Evolutionary conservation across 2,329 filamentous ascomycete genomes (phyloP).

Genomic region (Cercospora janseana): DNA sequence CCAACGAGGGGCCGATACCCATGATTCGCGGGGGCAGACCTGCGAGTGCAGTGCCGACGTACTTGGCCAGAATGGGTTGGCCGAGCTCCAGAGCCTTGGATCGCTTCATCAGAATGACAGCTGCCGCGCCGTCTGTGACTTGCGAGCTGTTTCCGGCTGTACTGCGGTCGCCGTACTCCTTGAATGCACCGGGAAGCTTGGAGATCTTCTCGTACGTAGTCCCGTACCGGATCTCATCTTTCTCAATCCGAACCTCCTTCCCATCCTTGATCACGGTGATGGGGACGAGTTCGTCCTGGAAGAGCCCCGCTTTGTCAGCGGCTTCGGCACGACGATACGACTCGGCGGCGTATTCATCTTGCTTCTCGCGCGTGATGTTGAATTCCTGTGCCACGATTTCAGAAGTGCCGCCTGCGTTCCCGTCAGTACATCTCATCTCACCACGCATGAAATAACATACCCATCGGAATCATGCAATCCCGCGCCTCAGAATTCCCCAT

Average conservation of each 20-base stretch:
- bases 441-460: too few relatives aligned
- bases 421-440: neutral
- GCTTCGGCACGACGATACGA: slow-evolving; percentile 69
- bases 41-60: slow-evolving; percentile 62
- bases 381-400: slow-evolving; percentile 83
- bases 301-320: slow-evolving; percentile 67
- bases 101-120: slow-evolving; percentile 78
- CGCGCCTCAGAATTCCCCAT: slow-evolving; percentile 67
- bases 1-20: slow-evolving; percentile 82
- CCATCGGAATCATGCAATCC: slow-evolving; percentile 94
- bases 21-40: slow-evolving; percentile 77
- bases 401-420: slow-evolving; percentile 53
- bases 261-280: slow-evolving; percentile 57
- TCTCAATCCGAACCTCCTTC: slow-evolving; percentile 60
- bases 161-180: slow-evolving; percentile 65
- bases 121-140: slow-evolving; percentile 83
- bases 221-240: slow-evolving; percentile 65
- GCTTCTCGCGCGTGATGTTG: slow-evolving; percentile 67
- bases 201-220: slow-evolving; percentile 65
- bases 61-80: slow-evolving; percentile 72
- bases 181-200: slow-evolving; percentile 84
- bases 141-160: slow-evolving; percentile 80
- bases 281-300: slow-evolving; percentile 74
- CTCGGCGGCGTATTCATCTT: slow-evolving; percentile 75
- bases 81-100: slow-evolving; percentile 68